These are phyloP conservation scores for Epichloe gansuensis DNA, from an alignment of 2,329 filamentous ascomycete species.

Conservation along the genomic window DNA sequence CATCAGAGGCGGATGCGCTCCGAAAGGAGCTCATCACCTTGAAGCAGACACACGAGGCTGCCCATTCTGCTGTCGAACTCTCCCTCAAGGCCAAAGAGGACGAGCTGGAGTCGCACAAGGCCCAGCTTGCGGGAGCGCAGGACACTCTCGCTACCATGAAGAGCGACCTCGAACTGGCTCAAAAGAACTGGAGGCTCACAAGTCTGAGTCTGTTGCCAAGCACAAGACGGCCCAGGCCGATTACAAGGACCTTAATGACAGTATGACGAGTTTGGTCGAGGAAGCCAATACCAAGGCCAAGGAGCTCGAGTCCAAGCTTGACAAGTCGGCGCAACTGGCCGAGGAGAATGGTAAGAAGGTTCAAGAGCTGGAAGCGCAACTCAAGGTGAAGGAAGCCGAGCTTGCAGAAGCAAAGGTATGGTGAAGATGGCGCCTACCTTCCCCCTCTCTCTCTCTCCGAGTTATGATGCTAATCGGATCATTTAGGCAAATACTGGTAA, in stretches of 20 bases:
- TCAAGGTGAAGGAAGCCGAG: constrained; percentile 53
- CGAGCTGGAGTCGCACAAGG: constrained; percentile 22
- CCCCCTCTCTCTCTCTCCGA: not conserved
- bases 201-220: constrained; percentile 37
- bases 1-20: constrained; percentile 39
- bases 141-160: constrained; percentile 18
- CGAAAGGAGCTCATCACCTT: constrained; percentile 36
- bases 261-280: constrained; percentile 47
- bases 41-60: constrained; percentile 34
- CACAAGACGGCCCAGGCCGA: constrained; percentile 45
- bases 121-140: constrained; percentile 25
- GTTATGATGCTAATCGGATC: not conserved
- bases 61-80: constrained; percentile 22
- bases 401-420: constrained; percentile 47
- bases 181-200: constrained; percentile 41
- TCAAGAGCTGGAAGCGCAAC: constrained; percentile 39
- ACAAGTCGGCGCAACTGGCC: constrained; percentile 32
- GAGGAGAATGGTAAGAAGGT: constrained; percentile 36
- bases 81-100: constrained; percentile 24
- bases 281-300: constrained; percentile 44
- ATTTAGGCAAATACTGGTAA: constrained; percentile 33
- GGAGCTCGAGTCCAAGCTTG: constrained; percentile 37
- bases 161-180: constrained; percentile 34
- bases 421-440: no score
- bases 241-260: constrained; percentile 52